These are phyloP conservation scores for Tulasnella sp. DNA, from an alignment of 768 basidiomycete genomes.

Conservation along the genomic window DNA sequence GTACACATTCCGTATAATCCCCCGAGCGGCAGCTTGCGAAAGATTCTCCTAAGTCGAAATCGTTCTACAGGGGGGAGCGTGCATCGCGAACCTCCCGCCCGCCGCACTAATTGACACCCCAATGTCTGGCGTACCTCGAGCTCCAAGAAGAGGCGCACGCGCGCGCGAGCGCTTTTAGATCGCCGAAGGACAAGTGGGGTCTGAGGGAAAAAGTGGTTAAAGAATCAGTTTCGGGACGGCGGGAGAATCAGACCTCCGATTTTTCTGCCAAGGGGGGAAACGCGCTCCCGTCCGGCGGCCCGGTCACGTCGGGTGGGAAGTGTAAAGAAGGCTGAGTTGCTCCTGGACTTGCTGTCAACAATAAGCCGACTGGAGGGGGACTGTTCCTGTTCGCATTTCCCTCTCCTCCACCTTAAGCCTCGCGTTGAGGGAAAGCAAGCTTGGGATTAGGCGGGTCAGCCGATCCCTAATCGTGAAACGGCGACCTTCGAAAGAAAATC, in stretches of 20 bases:
- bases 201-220: neutral
- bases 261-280: neutral
- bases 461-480: neutral
- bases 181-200: neutral
- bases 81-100: no score
- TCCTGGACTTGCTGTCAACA: conserved; percentile 4
- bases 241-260: neutral
- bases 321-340: neutral
- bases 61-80: no score
- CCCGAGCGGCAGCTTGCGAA: no score
- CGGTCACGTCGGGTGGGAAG: neutral
- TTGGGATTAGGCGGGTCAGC: no score
- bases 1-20: no score
- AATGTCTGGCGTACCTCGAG: no score
- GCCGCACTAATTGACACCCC: no score
- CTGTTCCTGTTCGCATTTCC: no score
- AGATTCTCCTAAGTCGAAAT: no score
- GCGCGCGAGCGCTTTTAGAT: no score
- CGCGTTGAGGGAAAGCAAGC: no score
- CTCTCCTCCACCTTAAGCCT: neutral
- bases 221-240: neutral
- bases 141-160: no score
- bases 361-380: neutral
- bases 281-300: neutral
- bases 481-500: neutral